Conservation (phyloP, 2,329 filamentous ascomycete species). For the Aspergillus uvarum region DNA sequence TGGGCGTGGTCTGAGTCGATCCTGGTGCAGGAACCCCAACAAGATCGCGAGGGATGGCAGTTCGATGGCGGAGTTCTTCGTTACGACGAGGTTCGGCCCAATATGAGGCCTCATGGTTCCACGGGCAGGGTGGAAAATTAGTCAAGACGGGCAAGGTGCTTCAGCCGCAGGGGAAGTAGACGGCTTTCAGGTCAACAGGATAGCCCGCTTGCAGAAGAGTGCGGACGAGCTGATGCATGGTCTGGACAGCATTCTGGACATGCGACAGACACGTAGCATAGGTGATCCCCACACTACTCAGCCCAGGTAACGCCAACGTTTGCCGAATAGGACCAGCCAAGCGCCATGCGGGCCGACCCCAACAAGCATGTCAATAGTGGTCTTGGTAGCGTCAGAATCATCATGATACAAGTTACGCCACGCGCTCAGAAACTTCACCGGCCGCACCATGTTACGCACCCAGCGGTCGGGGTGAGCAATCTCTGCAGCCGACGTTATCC, state of each 20-base stretch:
- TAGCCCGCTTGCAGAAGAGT: constrained; percentile 12
- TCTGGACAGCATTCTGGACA: not conserved
- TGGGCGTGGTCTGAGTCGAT: constrained; percentile 17
- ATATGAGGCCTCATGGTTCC: constrained; percentile 13
- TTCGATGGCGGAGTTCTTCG: constrained; percentile 6
- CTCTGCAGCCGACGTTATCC: no score
- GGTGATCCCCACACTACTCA: not conserved
- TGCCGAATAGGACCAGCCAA: constrained; percentile 31
- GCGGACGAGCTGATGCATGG: not conserved
- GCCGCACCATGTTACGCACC: constrained; percentile 22
- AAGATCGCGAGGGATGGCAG: constrained; percentile 17
- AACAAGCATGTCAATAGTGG: constrained; percentile 12
- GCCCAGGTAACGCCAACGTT: constrained; percentile 17
- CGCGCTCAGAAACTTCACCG: not conserved
- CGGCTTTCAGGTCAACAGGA: constrained; percentile 3
- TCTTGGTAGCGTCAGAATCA: not conserved
- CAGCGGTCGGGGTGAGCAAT: constrained; percentile 17
- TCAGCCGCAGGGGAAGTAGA: constrained; percentile 4
- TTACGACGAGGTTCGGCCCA: constrained; percentile 15
- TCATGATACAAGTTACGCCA: not conserved
- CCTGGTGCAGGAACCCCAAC: constrained; percentile 12
- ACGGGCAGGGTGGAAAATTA: constrained; percentile 20
- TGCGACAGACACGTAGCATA: not conserved
- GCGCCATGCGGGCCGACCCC: constrained; percentile 41
- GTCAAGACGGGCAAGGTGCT: not conserved